A percentile compares a stretch with the other conserved stretches of the same genome.
Conservation (phyloP, 331 rosid species). For the Stylosanthes scabra region DNA sequence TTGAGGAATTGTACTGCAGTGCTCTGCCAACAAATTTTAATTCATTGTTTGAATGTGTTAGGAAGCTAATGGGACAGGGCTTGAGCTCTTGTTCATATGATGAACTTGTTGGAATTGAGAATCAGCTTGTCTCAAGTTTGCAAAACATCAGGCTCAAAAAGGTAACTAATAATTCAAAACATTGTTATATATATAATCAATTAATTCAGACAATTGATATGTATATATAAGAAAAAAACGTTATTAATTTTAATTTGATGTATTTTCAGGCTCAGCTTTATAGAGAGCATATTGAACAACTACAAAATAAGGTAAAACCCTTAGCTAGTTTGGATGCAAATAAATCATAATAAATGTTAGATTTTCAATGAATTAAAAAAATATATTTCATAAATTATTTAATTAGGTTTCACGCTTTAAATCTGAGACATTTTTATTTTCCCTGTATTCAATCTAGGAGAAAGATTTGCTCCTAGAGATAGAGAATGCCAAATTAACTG, state of each 20-base stretch:
- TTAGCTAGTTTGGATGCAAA: neutral
- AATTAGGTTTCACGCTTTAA: too few species aligned
- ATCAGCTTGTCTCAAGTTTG: constrained; percentile 55
- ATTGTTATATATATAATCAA: too few species aligned
- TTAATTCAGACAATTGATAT: neutral
- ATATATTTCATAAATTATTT: too few species aligned
- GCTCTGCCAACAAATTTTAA: neutral
- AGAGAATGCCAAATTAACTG: constrained; percentile 46
- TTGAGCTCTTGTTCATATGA: constrained; percentile 48
- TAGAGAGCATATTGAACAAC: constrained; percentile 45
- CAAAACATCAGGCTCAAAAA: constrained; percentile 50
- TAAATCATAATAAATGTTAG: neutral
- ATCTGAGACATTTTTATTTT: neutral
- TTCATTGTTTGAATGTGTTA: constrained; percentile 26
- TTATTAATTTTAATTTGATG: neutral
- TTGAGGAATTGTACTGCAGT: neutral
- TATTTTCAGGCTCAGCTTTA: constrained; percentile 50
- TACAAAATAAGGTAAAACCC: constrained; percentile 49
- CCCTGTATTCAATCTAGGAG: constrained; percentile 45
- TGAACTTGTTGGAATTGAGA: constrained; percentile 49
- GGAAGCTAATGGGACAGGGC: constrained; percentile 61
- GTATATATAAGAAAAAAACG: too few species aligned
- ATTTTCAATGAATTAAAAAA: neutral
- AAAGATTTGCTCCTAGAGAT: constrained; percentile 47
- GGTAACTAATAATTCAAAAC: constrained; percentile 36